Conservation (phyloP, 176 grass and related monocot species). For the Raddia guianensis region DNA sequence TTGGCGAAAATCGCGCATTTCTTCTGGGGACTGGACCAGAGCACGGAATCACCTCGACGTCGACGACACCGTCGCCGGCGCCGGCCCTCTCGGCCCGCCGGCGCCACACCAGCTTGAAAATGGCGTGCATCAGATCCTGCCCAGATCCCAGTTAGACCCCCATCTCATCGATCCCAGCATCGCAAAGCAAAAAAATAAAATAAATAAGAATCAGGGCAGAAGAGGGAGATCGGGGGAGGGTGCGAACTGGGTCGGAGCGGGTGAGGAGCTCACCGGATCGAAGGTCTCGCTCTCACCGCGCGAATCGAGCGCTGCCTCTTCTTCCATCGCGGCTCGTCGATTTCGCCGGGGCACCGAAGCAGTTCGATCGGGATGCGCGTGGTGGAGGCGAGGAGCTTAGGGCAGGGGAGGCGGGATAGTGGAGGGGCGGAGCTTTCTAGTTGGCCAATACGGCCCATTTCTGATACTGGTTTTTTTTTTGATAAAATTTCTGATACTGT, state of each 20-base stretch:
- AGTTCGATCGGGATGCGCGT: background rate
- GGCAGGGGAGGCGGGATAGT: slow-evolving; percentile 2
- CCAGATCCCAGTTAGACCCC: background rate
- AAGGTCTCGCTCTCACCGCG: slow-evolving; percentile 47
- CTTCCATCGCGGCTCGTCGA: slow-evolving; percentile 26
- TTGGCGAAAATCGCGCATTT: too few relatives aligned
- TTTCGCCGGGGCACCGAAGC: background rate
- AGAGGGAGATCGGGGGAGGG: background rate
- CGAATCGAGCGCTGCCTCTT: background rate
- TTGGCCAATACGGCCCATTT: background rate
- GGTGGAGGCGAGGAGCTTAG: background rate
- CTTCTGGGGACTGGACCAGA: background rate
- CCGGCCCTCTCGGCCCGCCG: slow-evolving; percentile 40
- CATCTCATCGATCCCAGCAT: background rate
- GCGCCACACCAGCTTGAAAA: slow-evolving; percentile 91
- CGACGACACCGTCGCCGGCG: slow-evolving; percentile 20
- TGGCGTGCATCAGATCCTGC: slow-evolving; percentile 74
- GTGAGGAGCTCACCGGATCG: slow-evolving; percentile 45
- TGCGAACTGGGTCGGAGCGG: too few relatives aligned
- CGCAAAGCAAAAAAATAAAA: background rate
- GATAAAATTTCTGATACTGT: too few relatives aligned
- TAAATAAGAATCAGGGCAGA: background rate
- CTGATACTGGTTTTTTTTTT: too few relatives aligned
- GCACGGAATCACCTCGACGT: slow-evolving; percentile 52
- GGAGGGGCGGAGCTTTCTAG: background rate